A percentile compares a stretch with the other conserved stretches of the same genome.
Evolutionary conservation across 2,329 filamentous ascomycete species (phyloP).

Genomic region (Talaromyces sp.): DNA sequence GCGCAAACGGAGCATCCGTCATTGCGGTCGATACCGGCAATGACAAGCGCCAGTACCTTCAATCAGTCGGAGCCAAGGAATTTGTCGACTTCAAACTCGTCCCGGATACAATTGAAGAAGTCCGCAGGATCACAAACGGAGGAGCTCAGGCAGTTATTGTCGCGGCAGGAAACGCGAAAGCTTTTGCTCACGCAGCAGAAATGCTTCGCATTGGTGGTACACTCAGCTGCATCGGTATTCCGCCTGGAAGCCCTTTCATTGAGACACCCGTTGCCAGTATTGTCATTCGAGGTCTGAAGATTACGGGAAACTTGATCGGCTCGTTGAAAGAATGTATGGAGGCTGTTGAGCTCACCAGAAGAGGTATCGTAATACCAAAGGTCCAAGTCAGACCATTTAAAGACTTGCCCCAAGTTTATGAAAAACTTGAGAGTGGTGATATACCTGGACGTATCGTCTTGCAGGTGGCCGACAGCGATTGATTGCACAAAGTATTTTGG

Average conservation of each 20-base stretch:
- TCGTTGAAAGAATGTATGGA: slow-evolving; percentile 47
- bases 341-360: slow-evolving; percentile 43
- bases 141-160: slow-evolving; percentile 44
- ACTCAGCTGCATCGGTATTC: slow-evolving; percentile 45
- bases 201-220: slow-evolving; percentile 45
- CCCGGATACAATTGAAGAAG: slow-evolving; percentile 32
- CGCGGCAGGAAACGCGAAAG: slow-evolving; percentile 40
- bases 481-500: background rate
- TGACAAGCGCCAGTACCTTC: slow-evolving; percentile 39
- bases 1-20: slow-evolving; percentile 40
- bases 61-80: slow-evolving; percentile 37
- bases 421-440: slow-evolving; percentile 45
- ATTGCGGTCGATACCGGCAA: slow-evolving; percentile 42
- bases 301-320: slow-evolving; percentile 45
- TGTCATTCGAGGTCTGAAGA: slow-evolving; percentile 45
- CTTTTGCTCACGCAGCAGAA: slow-evolving; percentile 42
- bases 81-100: slow-evolving; percentile 41
- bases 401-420: slow-evolving; percentile 43
- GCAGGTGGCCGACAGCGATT: slow-evolving; percentile 31
- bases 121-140: slow-evolving; percentile 37
- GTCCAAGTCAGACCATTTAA: slow-evolving; percentile 42
- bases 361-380: slow-evolving; percentile 42
- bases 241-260: slow-evolving; percentile 36
- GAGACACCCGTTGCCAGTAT: slow-evolving; percentile 44
- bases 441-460: slow-evolving; percentile 44